Evolutionary conservation across 176 grass and related monocot species (phyloP).

Genomic region (Carex pumila): DNA sequence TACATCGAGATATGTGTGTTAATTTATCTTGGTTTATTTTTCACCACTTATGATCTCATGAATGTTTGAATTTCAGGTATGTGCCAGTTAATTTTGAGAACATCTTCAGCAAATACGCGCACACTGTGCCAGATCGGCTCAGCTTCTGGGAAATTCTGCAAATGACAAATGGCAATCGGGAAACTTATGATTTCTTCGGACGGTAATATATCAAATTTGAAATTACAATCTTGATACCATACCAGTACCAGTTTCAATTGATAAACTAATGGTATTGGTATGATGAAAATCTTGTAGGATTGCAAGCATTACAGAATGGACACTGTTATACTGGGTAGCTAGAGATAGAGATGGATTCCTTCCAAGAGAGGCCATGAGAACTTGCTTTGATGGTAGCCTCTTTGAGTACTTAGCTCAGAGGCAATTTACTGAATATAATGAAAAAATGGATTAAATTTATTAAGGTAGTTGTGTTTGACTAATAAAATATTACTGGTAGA

Average conservation of each 20-base stretch:
- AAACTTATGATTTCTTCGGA: constrained; percentile 41
- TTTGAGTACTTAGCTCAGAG: constrained; percentile 38
- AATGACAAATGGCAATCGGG: constrained; percentile 53
- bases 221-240: not conserved
- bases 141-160: constrained; percentile 47
- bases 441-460: constrained; percentile 16
- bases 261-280: not conserved
- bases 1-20: not conserved
- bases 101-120: constrained; percentile 80
- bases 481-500: not conserved
- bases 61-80: constrained; percentile 30
- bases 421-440: not conserved
- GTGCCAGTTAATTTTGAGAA: constrained; percentile 83
- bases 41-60: not conserved
- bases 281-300: constrained; percentile 19
- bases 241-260: not conserved
- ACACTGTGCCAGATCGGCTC: constrained; percentile 44
- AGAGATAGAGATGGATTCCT: constrained; percentile 36
- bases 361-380: constrained; percentile 36
- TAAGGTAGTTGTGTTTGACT: not conserved
- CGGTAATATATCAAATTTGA: constrained; percentile 23
- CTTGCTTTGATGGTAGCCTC: constrained; percentile 44
- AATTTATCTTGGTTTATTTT: not conserved
- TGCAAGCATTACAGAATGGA: constrained; percentile 29
- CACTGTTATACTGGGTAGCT: constrained; percentile 21